phyloP scores from a whole-genome alignment of 1,139 yeast species.

The Magnusiomyces suaveolens region DNA sequence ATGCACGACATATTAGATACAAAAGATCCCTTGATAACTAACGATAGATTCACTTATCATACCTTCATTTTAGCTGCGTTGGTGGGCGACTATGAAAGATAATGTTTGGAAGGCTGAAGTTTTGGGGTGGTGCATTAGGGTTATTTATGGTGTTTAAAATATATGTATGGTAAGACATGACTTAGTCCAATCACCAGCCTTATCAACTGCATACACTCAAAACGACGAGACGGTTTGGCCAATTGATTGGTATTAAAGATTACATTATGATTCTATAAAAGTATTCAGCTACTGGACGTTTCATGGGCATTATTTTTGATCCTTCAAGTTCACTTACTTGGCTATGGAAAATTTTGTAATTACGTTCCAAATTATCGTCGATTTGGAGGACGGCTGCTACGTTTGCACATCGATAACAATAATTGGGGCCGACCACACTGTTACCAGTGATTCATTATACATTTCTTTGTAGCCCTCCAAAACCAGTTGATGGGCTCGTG shows the following conservation, averaged over 20 bases:
- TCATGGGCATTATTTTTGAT: constrained; percentile 49
- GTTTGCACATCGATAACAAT: constrained; percentile 90
- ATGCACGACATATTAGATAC: not conserved
- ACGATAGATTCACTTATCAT: not conserved
- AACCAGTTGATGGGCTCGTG: constrained; percentile 94
- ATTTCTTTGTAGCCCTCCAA: constrained; percentile 92
- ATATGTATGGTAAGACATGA: too few species aligned
- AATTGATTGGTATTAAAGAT: too few species aligned
- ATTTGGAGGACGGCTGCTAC: constrained; percentile 82
- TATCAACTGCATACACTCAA: not conserved
- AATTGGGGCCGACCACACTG: too few species aligned
- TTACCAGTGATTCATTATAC: constrained; percentile 77
- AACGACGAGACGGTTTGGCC: too few species aligned
- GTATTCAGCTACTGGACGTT: constrained; percentile 68
- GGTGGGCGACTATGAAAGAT: not conserved
- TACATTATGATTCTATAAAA: too few species aligned
- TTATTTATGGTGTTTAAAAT: too few species aligned
- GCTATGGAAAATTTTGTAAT: constrained; percentile 81
- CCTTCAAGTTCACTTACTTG: constrained; percentile 50
- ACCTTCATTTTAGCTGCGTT: not conserved
- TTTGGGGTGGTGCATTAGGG: too few species aligned
- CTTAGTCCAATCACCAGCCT: not conserved
- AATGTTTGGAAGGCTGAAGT: too few species aligned
- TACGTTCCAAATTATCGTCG: constrained; percentile 60
- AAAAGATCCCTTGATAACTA: too few species aligned